A percentile compares a stretch with the other conserved stretches of the same genome.
Evolutionary conservation across 2,329 filamentous ascomycete species (phyloP).

Genomic region (Rhinocladiella similis): DNA sequence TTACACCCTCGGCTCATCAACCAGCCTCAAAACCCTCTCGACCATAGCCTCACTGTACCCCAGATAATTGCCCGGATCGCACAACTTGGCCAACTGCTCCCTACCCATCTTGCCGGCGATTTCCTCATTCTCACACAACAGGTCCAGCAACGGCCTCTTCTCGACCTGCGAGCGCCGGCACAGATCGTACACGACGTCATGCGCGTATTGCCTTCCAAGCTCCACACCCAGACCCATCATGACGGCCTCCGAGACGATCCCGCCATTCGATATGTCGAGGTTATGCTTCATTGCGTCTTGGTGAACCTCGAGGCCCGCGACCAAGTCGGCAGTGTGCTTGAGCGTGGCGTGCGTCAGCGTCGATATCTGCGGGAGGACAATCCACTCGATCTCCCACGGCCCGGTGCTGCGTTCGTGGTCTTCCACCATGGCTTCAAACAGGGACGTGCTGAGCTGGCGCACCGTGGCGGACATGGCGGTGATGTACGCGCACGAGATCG

Average conservation of each 20-base stretch:
- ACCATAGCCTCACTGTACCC: constrained; percentile 37
- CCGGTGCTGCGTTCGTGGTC: constrained; percentile 60
- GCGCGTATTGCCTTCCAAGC: constrained; percentile 55
- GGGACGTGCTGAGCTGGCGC: constrained; percentile 52
- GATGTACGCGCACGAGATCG: constrained; percentile 59
- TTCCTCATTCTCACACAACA: constrained; percentile 42
- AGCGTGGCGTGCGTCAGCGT: constrained; percentile 55
- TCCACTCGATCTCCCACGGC: constrained; percentile 62
- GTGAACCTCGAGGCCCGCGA: constrained; percentile 55
- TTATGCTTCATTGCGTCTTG: constrained; percentile 52
- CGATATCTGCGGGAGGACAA: constrained; percentile 56
- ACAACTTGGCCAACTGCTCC: constrained; percentile 52
- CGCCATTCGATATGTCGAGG: constrained; percentile 51
- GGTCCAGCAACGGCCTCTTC: constrained; percentile 46
- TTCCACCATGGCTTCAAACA: constrained; percentile 58
- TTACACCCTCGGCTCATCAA: constrained; percentile 10
- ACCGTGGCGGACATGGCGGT: constrained; percentile 56
- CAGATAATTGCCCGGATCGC: constrained; percentile 56
- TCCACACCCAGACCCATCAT: constrained; percentile 59
- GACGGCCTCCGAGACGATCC: constrained; percentile 60
- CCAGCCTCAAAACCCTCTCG: constrained; percentile 32
- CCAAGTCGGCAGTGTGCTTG: constrained; percentile 54
- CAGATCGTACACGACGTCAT: constrained; percentile 58
- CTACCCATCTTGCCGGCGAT: constrained; percentile 48
- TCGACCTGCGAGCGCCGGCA: constrained; percentile 52